Conservation (phyloP, 805 yeast genomes). For the Wickerhamiella lipophila region DNA sequence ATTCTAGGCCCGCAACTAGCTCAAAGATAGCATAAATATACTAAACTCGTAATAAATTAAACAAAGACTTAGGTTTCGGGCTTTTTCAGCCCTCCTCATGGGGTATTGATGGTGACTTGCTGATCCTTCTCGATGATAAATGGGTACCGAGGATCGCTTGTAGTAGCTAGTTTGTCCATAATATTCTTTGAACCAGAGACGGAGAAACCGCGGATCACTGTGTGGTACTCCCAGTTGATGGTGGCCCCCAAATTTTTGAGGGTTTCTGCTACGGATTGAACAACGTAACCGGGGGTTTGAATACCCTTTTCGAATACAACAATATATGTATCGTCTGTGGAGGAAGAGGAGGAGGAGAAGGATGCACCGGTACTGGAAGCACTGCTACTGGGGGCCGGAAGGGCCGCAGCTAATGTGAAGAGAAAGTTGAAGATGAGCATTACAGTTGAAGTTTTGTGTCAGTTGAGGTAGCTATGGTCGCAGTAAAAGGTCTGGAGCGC, state of each 20-base stretch:
- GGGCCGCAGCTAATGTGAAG: constrained; percentile 3
- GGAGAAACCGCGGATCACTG: constrained; percentile 38
- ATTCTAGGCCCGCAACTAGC: too few species aligned
- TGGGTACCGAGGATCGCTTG: constrained; percentile 27
- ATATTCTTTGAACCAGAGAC: constrained; percentile 30
- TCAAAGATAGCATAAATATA: too few species aligned
- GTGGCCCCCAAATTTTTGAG: constrained; percentile 33
- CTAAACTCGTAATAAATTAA: too few species aligned
- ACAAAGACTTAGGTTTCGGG: neutral
- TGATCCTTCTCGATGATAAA: constrained; percentile 37
- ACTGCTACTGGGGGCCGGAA: neutral
- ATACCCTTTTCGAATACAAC: constrained; percentile 25
- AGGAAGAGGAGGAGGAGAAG: neutral
- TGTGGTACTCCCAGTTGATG: constrained; percentile 37
- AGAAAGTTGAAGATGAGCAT: neutral
- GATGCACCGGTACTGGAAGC: neutral
- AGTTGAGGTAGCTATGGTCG: too few species aligned
- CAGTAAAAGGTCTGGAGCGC: too few species aligned
- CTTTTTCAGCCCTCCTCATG: neutral
- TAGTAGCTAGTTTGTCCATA: constrained; percentile 18
- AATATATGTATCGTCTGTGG: constrained; percentile 18
- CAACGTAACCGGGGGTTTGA: constrained; percentile 26
- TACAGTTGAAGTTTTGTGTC: neutral
- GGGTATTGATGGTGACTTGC: constrained; percentile 26
- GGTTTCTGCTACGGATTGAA: constrained; percentile 27